These are phyloP conservation scores for Dioscorea dumetorum DNA, from an alignment of 106 monocot species.

Conservation along the genomic window DNA sequence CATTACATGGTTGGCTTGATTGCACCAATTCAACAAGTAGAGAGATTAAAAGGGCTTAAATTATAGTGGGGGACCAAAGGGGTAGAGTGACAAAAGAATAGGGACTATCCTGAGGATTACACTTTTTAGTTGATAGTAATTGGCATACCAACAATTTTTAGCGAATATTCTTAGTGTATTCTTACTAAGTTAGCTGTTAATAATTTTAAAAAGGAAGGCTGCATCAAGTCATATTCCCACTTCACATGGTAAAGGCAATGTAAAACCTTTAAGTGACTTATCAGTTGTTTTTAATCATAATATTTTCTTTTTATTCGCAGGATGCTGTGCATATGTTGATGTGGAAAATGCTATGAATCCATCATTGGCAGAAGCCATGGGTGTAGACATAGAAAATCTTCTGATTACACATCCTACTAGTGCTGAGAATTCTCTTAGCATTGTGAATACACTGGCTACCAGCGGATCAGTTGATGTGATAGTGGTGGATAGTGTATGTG, in stretches of 20 bases:
- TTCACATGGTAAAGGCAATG: background rate
- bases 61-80: too few species aligned
- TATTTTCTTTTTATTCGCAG: slow-evolving; percentile 31
- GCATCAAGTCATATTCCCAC: too few species aligned
- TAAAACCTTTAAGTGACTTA: background rate
- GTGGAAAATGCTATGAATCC: slow-evolving; percentile 77
- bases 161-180: too few species aligned
- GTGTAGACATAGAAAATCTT: slow-evolving; percentile 63
- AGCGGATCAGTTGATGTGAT: slow-evolving; percentile 83
- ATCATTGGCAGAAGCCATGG: slow-evolving; percentile 55
- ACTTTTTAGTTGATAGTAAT: too few species aligned
- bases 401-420: slow-evolving; percentile 57
- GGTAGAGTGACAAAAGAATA: too few species aligned
- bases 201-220: too few species aligned
- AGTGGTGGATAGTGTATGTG: slow-evolving; percentile 87
- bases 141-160: too few species aligned
- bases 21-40: too few species aligned
- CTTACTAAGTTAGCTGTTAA: too few species aligned
- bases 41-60: too few species aligned
- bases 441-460: slow-evolving; percentile 61
- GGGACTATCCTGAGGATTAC: too few species aligned
- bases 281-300: background rate
- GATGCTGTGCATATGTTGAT: slow-evolving; percentile 82
- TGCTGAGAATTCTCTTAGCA: slow-evolving; percentile 79
- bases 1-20: too few species aligned